Base-by-base conservation (phyloP, 305 asterid genomes). In the Rubia peregrina region DNA sequence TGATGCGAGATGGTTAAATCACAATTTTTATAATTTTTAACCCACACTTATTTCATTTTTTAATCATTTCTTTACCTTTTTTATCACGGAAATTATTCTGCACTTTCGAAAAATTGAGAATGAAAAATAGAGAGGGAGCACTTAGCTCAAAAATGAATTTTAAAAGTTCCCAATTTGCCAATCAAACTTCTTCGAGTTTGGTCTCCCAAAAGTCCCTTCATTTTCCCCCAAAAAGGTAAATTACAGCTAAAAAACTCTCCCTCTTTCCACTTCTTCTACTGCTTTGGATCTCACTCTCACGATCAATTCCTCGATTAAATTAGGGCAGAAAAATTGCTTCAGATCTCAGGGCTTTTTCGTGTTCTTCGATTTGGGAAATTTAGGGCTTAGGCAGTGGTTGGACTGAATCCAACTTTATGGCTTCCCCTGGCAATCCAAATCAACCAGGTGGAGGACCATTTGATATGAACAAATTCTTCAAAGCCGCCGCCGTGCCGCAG, bases 401-500 rank as follows among this genome's bases (percentile, higher is more conserved):
- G 11, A 65, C 9, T 55, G 55, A 36, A 64, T 49, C 11, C 30
- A 26, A 46, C 59, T 56, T 22, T 53, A 88, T 86, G 88, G 89
- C 88, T 79, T 79, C 87, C 75, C 81, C 92, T 78, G 89, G 88
- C 68, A 89, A 84, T 81, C 91, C 86, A 64, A 81, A 75, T 64
- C 89, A 83, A 72, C 88, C 87, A 69, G 92, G 89, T 72, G 93
- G 86, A 75, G 89, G 80, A 69, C 87, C 84, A 57, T 84, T 85
- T 74, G 96, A 89, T 85, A 78, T 89, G 85, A 85, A 83, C 55
- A 89, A 83, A 71, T 82, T 87, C 68, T 87, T 83, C 89, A 83
- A 83, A 53, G 86, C 96, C 55, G 22, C 59, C 59, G 59, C 59
- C 59, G 59, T 51, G 56, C 56, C 56, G 56, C 55, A 24, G 56